A percentile compares a stretch with the other conserved stretches of the same genome.
Conservation (phyloP, 768 basidiomycete species). For the Cubamyces lactineus region DNA sequence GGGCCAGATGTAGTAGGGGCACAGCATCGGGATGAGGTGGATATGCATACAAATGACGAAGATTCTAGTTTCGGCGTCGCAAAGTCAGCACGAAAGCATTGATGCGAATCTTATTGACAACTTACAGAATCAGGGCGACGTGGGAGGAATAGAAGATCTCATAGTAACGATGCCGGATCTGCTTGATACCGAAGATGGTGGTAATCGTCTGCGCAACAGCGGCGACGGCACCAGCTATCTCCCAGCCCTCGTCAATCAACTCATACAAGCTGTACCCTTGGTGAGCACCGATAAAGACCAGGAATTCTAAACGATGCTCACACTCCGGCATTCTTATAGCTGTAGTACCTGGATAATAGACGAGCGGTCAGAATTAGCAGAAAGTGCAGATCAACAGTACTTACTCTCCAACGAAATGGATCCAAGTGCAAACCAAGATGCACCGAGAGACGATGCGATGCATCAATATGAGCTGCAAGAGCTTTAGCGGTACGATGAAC, state of each 20-base stretch:
- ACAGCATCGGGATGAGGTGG: constrained; percentile 34
- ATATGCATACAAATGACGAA: constrained; percentile 46
- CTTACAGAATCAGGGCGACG: constrained; percentile 34
- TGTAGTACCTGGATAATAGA: constrained; percentile 7
- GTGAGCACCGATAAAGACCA: no score
- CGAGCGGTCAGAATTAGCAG: neutral
- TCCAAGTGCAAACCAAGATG: constrained; percentile 46
- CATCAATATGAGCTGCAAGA: constrained; percentile 42
- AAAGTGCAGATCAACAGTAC: neutral
- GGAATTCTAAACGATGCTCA: neutral
- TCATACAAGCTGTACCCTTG: neutral
- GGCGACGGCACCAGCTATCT: constrained; percentile 27
- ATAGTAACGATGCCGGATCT: constrained; percentile 44
- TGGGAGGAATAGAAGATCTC: constrained; percentile 41
- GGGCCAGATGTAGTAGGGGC: constrained; percentile 50
- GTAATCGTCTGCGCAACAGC: constrained; percentile 40
- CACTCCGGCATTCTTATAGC: neutral
- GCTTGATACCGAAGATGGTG: constrained; percentile 42
- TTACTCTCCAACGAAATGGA: constrained; percentile 42
- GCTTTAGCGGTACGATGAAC: neutral
- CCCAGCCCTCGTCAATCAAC: constrained; percentile 16
- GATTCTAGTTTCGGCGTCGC: constrained; percentile 41
- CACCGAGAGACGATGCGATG: constrained; percentile 49
- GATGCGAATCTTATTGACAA: no score
- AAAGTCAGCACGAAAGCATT: no score